Base-by-base conservation (phyloP, 148 eudicot genomes). In the Nepenthes gracilis region DNA sequence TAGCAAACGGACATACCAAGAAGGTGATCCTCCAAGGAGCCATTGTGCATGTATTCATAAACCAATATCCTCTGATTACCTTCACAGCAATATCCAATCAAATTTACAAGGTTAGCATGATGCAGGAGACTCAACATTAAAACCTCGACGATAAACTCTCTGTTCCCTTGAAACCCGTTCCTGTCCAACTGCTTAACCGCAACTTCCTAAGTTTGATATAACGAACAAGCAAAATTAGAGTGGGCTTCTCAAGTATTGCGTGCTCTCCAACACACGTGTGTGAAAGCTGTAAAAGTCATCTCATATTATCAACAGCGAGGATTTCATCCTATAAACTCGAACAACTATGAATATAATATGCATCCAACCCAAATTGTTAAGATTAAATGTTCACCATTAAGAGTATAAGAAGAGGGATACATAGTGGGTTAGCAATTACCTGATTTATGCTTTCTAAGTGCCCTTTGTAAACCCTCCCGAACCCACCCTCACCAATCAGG, bases 401-500 rank as follows among this genome's bases (percentile, higher is more conserved):
- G 23, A 23, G 23, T 23, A 23, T 23, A 23, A 23, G 23, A 23
- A 23, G 23, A 23, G 23, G 23, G 23, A 23, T 23, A 23, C 23
- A 23, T 23, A 23, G 23, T 23, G 23, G 23, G 23, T 23, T 23
- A 23, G 23, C 23, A 35, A 10, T 55, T 55, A 77, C 84, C 70
- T 81, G 78, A 14, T 82, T 64, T 64, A 63, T 66, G 67, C 36
- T 64, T 38, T 79, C 54, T 14, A 88, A 6, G 64, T 62, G 68
- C 54, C 81, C 96, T 78, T 74, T 86, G 85, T 93, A 86, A 62
- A 93, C 99, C 62, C 80, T 77, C 9, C 99, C 99, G 53, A 93
- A 93, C n/a, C 99, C 99, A 35, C 99, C 99, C 74, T 93, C 96
- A 53, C 99, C 99, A 5, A 88, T 57, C 70, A 88, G 71, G 65